Evolutionary conservation across 192 early-diverging fungal genomes (phyloP).

Genomic region (Mortierella antarctica): DNA sequence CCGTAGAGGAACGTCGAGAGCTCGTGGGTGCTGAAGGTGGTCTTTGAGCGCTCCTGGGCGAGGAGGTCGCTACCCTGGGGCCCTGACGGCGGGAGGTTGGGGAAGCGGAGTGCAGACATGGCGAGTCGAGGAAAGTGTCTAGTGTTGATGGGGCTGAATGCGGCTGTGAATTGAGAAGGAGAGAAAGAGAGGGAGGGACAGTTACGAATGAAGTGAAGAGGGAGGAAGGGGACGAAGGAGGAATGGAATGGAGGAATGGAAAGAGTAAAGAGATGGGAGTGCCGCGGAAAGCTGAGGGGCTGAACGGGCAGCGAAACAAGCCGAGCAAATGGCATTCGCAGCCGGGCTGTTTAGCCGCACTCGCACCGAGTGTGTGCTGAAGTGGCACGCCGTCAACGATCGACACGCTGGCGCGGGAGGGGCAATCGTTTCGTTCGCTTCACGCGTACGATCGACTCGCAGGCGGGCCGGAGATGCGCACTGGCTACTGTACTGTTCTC

Average conservation of each 20-base stretch:
- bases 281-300: background rate
- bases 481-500: no score
- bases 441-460: no score
- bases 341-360: no score
- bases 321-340: no score
- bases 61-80: slow-evolving; percentile 64
- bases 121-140: background rate
- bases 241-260: background rate
- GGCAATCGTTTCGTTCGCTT: no score
- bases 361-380: no score
- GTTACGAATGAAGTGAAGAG: background rate
- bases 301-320: background rate
- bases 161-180: background rate
- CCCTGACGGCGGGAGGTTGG: slow-evolving; percentile 50
- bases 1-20: slow-evolving; percentile 78
- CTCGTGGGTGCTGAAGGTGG: slow-evolving; percentile 69
- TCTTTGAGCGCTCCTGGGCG: slow-evolving; percentile 71
- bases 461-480: no score
- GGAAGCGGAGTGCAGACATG: slow-evolving; percentile 50
- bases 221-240: background rate
- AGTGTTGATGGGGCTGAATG: background rate
- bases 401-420: no score
- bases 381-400: no score
- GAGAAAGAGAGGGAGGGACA: background rate
- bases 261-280: background rate